Evolutionary conservation across 2,329 filamentous ascomycete species (phyloP).

Genomic region (Lizonia empirigonia): DNA sequence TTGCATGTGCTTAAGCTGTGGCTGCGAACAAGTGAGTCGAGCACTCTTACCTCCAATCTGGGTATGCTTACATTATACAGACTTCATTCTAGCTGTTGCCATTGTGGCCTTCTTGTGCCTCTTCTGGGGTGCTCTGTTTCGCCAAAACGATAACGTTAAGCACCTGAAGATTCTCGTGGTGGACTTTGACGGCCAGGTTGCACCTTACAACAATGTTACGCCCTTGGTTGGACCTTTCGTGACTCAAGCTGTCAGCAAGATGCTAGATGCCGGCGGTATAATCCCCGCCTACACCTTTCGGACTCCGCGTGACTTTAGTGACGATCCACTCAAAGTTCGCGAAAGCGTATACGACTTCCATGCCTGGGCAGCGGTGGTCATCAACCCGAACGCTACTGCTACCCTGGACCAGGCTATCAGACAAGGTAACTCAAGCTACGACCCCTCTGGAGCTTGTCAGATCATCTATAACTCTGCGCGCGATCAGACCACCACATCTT

Average conservation of each 20-base stretch:
- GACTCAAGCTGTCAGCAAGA: slow-evolving; percentile 51
- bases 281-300: slow-evolving; percentile 58
- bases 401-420: slow-evolving; percentile 60
- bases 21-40: slow-evolving; percentile 31
- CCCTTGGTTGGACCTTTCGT: slow-evolving; percentile 63
- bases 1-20: slow-evolving; percentile 39
- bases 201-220: slow-evolving; percentile 52
- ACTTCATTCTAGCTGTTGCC: slow-evolving; percentile 23
- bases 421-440: slow-evolving; percentile 63
- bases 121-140: slow-evolving; percentile 41
- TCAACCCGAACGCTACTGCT: slow-evolving; percentile 66
- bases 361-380: slow-evolving; percentile 64
- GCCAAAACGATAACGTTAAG: slow-evolving; percentile 25
- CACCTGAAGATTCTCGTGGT: slow-evolving; percentile 63
- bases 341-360: slow-evolving; percentile 64
- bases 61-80: slow-evolving; percentile 13
- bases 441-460: slow-evolving; percentile 64
- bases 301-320: slow-evolving; percentile 57
- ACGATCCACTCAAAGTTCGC: slow-evolving; percentile 62
- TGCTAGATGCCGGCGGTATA: slow-evolving; percentile 46
- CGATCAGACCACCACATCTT: slow-evolving; percentile 59
- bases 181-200: slow-evolving; percentile 62
- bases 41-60: too few species aligned
- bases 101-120: slow-evolving; percentile 35
- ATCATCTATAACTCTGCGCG: slow-evolving; percentile 62